Evolutionary conservation across 1,139 yeast genomes (phyloP), one percentile per base, ranked within the genome.

Genomic region (Blastobotrys proliferans): DNA sequence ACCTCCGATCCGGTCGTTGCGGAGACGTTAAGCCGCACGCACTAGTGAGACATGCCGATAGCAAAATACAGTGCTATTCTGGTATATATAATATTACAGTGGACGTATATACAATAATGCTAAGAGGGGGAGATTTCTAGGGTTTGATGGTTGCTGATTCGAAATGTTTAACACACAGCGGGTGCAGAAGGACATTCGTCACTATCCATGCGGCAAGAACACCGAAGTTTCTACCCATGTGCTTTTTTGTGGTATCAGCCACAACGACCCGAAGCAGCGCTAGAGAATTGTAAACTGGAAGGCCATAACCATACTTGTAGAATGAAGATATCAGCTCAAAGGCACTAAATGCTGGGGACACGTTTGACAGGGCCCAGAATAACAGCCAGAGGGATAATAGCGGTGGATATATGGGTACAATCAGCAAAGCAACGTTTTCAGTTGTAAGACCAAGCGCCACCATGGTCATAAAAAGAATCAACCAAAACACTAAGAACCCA

Each of bases 401-500:
- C n/a, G 76, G 73, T 5, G 79, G 78, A 33, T 66, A 69, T 30
- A 60, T 53, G 1, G 74, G 64, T 41, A 76, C 63, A 3, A 76
- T 58, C 4, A 78, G 38, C 47, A 73, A 58, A 11, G 77, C 76
- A 45, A 75, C 68, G 48, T 77, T 75, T 58, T 82, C 88, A 53
- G 77, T 79, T 21, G 79, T 75, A 24, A 79, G 80, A 21, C 84
- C 84, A 21, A 77, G 71, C 0, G 86, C 82, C 43, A 73, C 63
- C 72, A 81, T 74, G 41, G 76, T 71, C 43, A 81, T 56, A 62
- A 72, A 81, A 31, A 76, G 75, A 32, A 79, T 60, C 69, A 77
- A 63, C 88, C 88, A 82, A 50, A 73, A 74, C 1, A 81, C 76
- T 32, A 81, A 63, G 57, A 81, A 82, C 0, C 88, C 88, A 5